A percentile compares a stretch with the other conserved stretches of the same genome.
Evolutionary conservation across 2,329 filamentous ascomycete species (phyloP).

Genomic region (Sclerotinia subarctica): DNA sequence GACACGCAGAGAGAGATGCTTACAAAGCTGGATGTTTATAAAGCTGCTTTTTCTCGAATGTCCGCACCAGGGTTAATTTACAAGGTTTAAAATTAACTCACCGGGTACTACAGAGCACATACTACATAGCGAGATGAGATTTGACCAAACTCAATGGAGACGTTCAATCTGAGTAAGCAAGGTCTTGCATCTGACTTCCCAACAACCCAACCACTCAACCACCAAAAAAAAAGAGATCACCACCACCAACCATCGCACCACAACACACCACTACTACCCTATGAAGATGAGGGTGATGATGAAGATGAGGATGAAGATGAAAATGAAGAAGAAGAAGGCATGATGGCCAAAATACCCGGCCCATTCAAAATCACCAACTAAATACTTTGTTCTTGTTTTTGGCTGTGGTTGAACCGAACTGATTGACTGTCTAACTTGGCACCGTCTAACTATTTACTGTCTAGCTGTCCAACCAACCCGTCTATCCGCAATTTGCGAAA

Average conservation of each 20-base stretch:
- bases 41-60: background rate
- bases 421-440: background rate
- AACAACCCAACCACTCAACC: slow-evolving; percentile 10
- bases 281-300: background rate
- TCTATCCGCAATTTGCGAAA: background rate
- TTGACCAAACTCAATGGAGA: slow-evolving; percentile 7
- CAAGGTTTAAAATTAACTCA: slow-evolving; percentile 4
- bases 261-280: background rate
- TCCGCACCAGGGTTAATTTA: background rate
- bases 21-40: too few relatives aligned
- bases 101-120: too few relatives aligned
- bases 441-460: background rate
- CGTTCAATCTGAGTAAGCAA: slow-evolving; percentile 19
- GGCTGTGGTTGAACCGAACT: background rate
- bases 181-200: slow-evolving; percentile 14
- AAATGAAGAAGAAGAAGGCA: background rate
- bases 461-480: background rate
- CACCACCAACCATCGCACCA: slow-evolving; percentile 12
- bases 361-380: background rate
- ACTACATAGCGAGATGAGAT: too few relatives aligned
- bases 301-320: too few relatives aligned
- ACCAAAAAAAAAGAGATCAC: background rate
- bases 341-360: background rate
- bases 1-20: too few relatives aligned
- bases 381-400: background rate